Conservation (phyloP, 179 eudicot species). For the Vitellaria paradoxa region DNA sequence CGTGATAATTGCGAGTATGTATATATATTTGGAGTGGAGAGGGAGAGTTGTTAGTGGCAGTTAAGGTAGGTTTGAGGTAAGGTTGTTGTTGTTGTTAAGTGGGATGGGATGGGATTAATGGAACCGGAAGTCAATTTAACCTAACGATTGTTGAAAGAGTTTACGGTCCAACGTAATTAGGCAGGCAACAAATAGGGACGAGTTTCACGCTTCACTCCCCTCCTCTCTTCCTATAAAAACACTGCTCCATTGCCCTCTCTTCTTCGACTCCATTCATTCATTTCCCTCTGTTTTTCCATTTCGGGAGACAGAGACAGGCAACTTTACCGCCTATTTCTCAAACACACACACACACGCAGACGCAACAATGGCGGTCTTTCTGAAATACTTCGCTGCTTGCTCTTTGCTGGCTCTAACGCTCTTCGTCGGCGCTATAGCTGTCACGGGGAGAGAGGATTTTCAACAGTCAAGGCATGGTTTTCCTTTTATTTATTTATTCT, state of each 20-base stretch:
- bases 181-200: neutral
- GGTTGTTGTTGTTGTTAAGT: constrained; percentile 4
- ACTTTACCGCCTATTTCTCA: no score
- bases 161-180: neutral
- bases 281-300: constrained; percentile 1
- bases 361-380: constrained; percentile 48
- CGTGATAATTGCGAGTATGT: no score
- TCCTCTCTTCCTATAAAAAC: constrained; percentile 30
- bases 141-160: constrained; percentile 18
- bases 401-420: constrained; percentile 31
- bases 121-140: neutral
- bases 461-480: constrained; percentile 27
- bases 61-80: constrained; percentile 21
- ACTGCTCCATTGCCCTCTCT: constrained; percentile 16
- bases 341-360: no score
- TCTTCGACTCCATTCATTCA: neutral
- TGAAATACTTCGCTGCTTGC: constrained; percentile 18
- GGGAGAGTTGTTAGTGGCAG: constrained; percentile 34
- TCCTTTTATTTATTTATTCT: neutral
- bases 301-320: constrained; percentile 8
- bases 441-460: constrained; percentile 19
- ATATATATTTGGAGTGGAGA: neutral
- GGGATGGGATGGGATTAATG: no score
- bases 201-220: no score
- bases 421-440: constrained; percentile 26